Evolutionary conservation across 805 yeast species (phyloP), one percentile per base, ranked within the genome.

Genomic region (Candida suzukii): DNA sequence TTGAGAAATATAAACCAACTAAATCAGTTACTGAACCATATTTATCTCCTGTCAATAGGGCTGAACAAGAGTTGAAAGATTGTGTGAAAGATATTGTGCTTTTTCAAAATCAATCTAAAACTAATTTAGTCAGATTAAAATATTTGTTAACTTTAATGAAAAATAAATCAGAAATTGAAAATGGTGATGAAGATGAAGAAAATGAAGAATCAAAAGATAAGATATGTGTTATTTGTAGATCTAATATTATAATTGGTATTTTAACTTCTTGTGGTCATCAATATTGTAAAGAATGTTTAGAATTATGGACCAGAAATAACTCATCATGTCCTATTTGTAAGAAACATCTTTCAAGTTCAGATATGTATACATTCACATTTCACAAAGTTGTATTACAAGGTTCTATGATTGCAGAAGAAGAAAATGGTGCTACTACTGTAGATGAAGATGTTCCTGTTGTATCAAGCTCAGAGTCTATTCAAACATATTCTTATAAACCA

Each of bases 251-350:
- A 3, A 68, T 78, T 31, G 99, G 99, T 0, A 73, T 93, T 0
- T 66, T 93, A 42, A 83, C 95, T 0, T 78, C 78, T 10, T 93
- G 99, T 70, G 98, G 98, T 0, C 99, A 93, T 61, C 80, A 79
- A 50, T 93, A 83, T 56, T 93, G 99, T 57, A 74, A 77, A 43
- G 84, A 76, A 1, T 93, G 99, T 58, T 66, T 93, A 29, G 70
- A 64, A 17, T 78, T 70, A 41, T 93, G 99, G 99, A 50, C 50
- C 44, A 62, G 60, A 18, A 66, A 66, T 14, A 73, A 73, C 31
- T 56, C 62, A 1, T 61, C 66, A 2, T 93, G 99, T 60, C 98
- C 99, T 0, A 68, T 88, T 49, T 93, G 99, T 63, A 86, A 87
- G 45, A 62, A 72, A 2, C 48, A 47, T 1, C 63, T 87, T 16